A percentile compares a stretch with the other conserved stretches of the same genome.
Conservation (phyloP, 495 filamentous ascomycete genomes). For the Penicillium mononematosum region DNA sequence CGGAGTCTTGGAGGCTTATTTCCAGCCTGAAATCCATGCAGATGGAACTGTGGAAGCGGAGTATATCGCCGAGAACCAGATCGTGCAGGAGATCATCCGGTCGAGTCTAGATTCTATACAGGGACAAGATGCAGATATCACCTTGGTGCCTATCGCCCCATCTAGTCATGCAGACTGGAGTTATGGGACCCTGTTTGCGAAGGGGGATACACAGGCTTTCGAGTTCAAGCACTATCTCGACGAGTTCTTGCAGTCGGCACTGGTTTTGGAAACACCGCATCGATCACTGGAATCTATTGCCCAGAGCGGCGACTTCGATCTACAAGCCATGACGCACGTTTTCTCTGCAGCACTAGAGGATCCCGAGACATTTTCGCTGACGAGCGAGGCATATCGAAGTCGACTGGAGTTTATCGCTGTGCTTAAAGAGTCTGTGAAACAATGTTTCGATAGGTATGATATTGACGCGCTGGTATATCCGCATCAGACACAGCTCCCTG, state of each 20-base stretch:
- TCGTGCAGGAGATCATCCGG: slow-evolving; percentile 50
- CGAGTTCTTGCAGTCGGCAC: slow-evolving; percentile 40
- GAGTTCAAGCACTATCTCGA: slow-evolving; percentile 56
- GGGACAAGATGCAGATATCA: slow-evolving; percentile 14
- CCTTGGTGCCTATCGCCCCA: slow-evolving; percentile 36
- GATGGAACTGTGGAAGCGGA: slow-evolving; percentile 45
- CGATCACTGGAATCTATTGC: slow-evolving; percentile 51
- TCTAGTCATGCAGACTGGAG: slow-evolving; percentile 50
- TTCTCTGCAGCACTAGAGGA: slow-evolving; percentile 26
- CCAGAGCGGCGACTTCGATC: slow-evolving; percentile 54
- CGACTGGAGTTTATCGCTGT: slow-evolving; percentile 43
- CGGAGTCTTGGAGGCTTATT: slow-evolving; percentile 45
- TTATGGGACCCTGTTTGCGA: slow-evolving; percentile 38
- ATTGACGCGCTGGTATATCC: slow-evolving; percentile 64
- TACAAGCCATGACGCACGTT: slow-evolving; percentile 45
- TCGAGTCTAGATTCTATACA: slow-evolving; percentile 32
- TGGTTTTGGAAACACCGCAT: slow-evolving; percentile 26
- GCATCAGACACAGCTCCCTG: slow-evolving; percentile 63
- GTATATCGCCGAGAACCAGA: slow-evolving; percentile 55
- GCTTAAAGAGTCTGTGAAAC: slow-evolving; percentile 46
- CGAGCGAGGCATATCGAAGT: slow-evolving; percentile 43
- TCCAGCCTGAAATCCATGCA: slow-evolving; percentile 33
- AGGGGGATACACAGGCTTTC: slow-evolving; percentile 55
- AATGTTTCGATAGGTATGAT: slow-evolving; percentile 45
- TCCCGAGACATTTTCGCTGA: slow-evolving; percentile 37